A percentile compares a stretch with the other conserved stretches of the same genome.
Conservation (phyloP, 2,329 filamentous ascomycete genomes). For the Zalaria sp. region DNA sequence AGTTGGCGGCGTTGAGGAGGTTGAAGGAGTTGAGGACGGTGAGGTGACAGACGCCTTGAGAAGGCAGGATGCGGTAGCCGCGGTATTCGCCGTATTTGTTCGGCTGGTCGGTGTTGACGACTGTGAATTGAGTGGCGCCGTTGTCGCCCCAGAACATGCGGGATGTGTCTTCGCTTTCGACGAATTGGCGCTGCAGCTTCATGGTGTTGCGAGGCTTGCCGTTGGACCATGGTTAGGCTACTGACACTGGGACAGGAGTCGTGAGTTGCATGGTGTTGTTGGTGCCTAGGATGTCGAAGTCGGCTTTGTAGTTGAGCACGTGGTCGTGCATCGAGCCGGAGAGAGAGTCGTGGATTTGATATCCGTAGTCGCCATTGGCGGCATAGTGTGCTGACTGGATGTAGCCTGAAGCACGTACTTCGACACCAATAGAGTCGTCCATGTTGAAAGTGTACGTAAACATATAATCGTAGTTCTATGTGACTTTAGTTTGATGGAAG, state of each 20-base stretch:
- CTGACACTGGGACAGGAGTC: conserved; percentile 14
- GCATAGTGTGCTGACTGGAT: conserved; percentile 34
- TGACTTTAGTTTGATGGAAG: background rate
- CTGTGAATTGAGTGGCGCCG: conserved; percentile 29
- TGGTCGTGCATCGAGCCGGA: conserved; percentile 42
- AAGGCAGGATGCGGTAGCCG: conserved; percentile 36
- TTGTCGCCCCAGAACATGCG: conserved; percentile 35
- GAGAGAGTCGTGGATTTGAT: conserved; percentile 33
- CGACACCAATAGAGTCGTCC: conserved; percentile 36
- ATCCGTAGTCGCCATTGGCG: conserved; percentile 35
- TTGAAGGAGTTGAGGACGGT: conserved; percentile 14
- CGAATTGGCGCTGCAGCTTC: conserved; percentile 29
- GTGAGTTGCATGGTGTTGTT: conserved; percentile 28
- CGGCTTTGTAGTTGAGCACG: conserved; percentile 41
- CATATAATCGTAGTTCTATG: conserved; percentile 36
- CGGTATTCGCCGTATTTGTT: conserved; percentile 39
- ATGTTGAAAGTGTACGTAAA: conserved; percentile 36
- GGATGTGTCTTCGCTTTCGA: conserved; percentile 23
- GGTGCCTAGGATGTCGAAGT: conserved; percentile 37
- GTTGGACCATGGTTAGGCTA: conserved; percentile 35
- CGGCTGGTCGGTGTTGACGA: conserved; percentile 36
- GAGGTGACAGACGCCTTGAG: conserved; percentile 11
- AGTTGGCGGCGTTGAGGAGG: conserved; percentile 16
- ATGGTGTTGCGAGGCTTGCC: conserved; percentile 36
- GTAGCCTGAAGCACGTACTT: conserved; percentile 39